Evolutionary conservation across 345 rosid species (phyloP).

Genomic region (Tarenaya hassleriana): DNA sequence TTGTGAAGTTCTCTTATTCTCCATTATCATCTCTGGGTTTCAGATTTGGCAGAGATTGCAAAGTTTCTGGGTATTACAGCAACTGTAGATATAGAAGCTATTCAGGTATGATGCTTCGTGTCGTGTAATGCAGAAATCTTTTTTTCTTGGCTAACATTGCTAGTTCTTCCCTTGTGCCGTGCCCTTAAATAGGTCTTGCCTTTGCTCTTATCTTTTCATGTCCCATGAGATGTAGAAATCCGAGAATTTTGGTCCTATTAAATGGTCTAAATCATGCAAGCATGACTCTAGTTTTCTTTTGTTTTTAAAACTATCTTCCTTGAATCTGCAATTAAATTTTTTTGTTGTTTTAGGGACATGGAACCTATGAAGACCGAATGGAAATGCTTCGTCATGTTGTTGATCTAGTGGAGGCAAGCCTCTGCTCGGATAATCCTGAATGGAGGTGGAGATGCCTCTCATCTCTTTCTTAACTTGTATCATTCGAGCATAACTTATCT

Average conservation of each 20-base stretch:
- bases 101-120: conserved; percentile 75
- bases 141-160: no score
- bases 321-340: neutral
- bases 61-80: conserved; percentile 86
- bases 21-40: no score
- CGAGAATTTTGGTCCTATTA: neutral
- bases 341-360: conserved; percentile 56
- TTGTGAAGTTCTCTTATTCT: no score
- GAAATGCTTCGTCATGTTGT: conserved; percentile 87
- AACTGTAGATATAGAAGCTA: conserved; percentile 72
- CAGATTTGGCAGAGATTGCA: conserved; percentile 95
- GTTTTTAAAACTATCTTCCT: neutral
- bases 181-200: no score
- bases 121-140: no score
- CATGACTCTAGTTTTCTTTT: neutral
- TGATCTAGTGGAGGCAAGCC: conserved; percentile 96
- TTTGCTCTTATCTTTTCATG: neutral
- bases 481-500: no score
- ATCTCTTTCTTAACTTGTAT: neutral
- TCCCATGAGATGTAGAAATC: conserved; percentile 3
- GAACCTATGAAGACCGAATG: conserved; percentile 91
- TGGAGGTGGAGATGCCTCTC: conserved; percentile 67
- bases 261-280: no score
- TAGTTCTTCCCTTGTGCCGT: neutral
- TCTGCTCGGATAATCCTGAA: conserved; percentile 81